Conservation (phyloP, 2,329 filamentous ascomycete genomes). For the Clonostachys sp. region DNA sequence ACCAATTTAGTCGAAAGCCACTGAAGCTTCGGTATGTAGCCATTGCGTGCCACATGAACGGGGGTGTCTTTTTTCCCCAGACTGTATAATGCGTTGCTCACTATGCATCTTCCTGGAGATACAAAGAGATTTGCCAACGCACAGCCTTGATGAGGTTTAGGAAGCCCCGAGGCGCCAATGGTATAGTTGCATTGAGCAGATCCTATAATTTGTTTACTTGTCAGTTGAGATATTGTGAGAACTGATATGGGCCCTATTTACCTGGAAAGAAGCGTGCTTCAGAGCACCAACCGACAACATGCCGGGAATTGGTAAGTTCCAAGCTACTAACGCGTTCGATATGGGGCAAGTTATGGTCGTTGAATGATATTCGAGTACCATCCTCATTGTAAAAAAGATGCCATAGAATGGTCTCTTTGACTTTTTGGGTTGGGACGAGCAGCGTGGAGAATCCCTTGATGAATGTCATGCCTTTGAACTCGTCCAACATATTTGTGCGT, state of each 20-base stretch:
- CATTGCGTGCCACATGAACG: not conserved
- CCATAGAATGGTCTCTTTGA: not conserved
- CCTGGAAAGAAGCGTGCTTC: not conserved
- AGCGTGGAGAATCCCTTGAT: not conserved
- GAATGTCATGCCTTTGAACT: not conserved
- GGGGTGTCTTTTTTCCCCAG: too few species aligned
- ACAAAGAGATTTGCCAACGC: too few species aligned
- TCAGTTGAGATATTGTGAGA: too few species aligned
- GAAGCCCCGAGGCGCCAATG: too few species aligned
- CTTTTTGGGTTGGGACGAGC: not conserved
- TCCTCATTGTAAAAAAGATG: not conserved
- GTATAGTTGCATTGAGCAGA: too few species aligned
- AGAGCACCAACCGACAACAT: not conserved
- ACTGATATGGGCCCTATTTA: not conserved
- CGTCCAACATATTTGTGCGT: not conserved
- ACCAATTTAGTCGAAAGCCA: not conserved
- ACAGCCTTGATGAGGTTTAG: too few species aligned
- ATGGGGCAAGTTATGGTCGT: not conserved
- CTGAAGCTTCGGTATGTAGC: not conserved
- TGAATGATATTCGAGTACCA: not conserved
- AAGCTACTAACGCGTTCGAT: not conserved
- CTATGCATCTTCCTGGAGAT: too few species aligned
- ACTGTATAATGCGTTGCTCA: too few species aligned
- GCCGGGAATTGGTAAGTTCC: not conserved
- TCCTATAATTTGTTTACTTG: too few species aligned